These are phyloP conservation scores for Cordyceps cateniannulata DNA, from an alignment of 2,329 filamentous ascomycete species.

Conservation along the genomic window DNA sequence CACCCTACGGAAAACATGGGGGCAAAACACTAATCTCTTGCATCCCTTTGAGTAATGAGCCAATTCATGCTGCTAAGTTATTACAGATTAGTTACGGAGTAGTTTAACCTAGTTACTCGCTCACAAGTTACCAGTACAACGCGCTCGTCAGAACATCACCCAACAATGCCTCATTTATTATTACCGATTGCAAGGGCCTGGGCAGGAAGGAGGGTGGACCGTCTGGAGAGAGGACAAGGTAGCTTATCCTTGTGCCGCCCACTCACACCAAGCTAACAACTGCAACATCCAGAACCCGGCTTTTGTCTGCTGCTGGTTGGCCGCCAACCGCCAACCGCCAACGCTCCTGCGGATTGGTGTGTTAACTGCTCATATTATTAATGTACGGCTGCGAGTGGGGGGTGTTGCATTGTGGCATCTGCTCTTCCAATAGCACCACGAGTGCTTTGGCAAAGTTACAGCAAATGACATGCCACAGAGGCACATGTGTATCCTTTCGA, in stretches of 20 bases:
- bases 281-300: background rate
- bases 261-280: constrained; percentile 9
- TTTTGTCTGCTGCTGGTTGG: background rate
- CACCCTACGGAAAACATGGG: background rate
- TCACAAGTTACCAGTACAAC: too few species aligned
- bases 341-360: background rate
- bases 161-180: background rate
- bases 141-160: background rate
- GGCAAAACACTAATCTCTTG: background rate
- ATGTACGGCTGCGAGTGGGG: constrained; percentile 2
- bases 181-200: background rate
- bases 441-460: background rate
- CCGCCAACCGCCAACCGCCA: background rate
- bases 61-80: too few species aligned
- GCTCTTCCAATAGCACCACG: background rate
- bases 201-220: background rate
- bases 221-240: constrained; percentile 1
- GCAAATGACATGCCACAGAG: constrained; percentile 7
- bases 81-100: too few species aligned
- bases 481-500: constrained; percentile 4
- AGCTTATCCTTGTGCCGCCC: background rate
- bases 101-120: too few species aligned
- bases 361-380: background rate
- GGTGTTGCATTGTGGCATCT: constrained; percentile 10
- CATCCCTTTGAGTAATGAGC: too few species aligned